Base-by-base conservation (phyloP, 2,329 filamentous ascomycete species). In the Emydomyces testavorans region DNA sequence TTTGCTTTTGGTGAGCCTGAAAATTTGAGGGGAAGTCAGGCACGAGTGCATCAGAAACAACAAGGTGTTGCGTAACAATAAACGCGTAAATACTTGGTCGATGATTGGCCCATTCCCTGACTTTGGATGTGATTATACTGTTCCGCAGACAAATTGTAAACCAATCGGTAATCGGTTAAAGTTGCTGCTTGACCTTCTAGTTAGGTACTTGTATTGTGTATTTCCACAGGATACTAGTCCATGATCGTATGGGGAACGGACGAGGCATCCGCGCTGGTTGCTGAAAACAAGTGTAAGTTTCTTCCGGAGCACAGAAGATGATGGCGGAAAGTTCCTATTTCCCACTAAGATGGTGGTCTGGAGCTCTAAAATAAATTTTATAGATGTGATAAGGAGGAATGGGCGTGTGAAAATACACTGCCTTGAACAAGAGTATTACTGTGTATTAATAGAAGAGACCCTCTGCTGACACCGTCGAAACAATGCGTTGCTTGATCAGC, bases 31-130 rank as follows among this genome's bases (percentile, higher is more conserved):
- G 34, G 35, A 42, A 43, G 16, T 49, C 46, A 49, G 46, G 46
- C 46, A 49, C 46, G 38, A 36, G 38, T 49, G 46, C 46, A 38
- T 42, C 26, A 39, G 11, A 32, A 47, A 39, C 15, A 10, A 2
- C 16, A 20, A 32, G 7, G 13, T 38, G 6, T 18, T 46, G 43
- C 43, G 34, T 46, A 23, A 46, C 43, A 29, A 21, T 23, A 20
- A 16, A 29, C 43, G 24, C 32, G 43, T 38, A n/a, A 20, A 15
- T 31, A 11, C 38, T 38, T 46, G 43, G 43, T 24, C 20, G n/a
- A n/a, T 6, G 20, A 24, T 44, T n/a, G 15, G 18, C 24, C 13
- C 26, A 20, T 26, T n/a, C 23, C 21, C 29, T 35, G 36, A 32
- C 32, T 10, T 45, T n/a, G 32, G 31, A 38, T 38, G 43, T 46